Conservation (phyloP, 106 monocot species). For the Acorus gramineus region DNA sequence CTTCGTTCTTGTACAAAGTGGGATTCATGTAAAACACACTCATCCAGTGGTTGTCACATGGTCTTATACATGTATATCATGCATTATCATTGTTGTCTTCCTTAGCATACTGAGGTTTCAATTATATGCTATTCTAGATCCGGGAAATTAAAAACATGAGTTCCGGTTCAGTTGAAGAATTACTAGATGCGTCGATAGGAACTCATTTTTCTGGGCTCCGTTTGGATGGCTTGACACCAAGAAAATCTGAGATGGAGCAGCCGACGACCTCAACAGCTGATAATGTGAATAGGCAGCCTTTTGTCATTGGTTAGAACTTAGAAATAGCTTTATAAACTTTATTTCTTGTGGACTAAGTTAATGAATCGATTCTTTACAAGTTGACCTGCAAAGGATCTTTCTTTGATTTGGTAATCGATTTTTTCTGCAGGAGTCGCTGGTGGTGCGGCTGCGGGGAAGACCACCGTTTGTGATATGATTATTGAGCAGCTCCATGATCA, state of each 20-base stretch:
- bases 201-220: slow-evolving; percentile 17
- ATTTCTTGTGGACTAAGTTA: background rate
- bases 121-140: too few relatives aligned
- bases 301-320: slow-evolving; percentile 36
- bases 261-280: slow-evolving; percentile 22
- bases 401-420: background rate
- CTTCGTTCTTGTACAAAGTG: too few relatives aligned
- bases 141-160: slow-evolving; percentile 1
- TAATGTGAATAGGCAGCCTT: slow-evolving; percentile 29
- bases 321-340: background rate
- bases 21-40: too few relatives aligned
- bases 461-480: slow-evolving; percentile 70
- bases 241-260: slow-evolving; percentile 11
- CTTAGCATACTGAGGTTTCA: too few relatives aligned
- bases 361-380: background rate
- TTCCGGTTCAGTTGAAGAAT: slow-evolving; percentile 14
- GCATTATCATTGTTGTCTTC: too few relatives aligned
- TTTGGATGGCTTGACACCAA: slow-evolving; percentile 7
- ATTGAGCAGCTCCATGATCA: slow-evolving; percentile 71
- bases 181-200: slow-evolving; percentile 12
- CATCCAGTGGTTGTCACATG: too few relatives aligned
- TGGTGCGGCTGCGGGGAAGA: slow-evolving; percentile 69
- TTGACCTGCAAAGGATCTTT: background rate
- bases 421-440: slow-evolving; percentile 52
- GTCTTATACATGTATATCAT: too few relatives aligned